Conservation (phyloP, 805 yeast species). For the Zygoascus biomembranicola region DNA sequence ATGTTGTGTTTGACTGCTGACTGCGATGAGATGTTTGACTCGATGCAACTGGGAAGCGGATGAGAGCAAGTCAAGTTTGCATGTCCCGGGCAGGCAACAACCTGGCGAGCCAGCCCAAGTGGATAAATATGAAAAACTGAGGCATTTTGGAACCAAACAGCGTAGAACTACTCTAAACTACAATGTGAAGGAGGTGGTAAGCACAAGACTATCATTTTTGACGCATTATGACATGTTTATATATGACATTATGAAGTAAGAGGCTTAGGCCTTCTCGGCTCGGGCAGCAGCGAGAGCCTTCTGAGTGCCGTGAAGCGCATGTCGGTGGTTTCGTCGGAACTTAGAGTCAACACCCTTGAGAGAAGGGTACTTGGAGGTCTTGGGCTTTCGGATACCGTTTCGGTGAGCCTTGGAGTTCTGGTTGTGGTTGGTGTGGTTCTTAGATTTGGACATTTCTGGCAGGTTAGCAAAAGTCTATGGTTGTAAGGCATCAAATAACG, state of each 20-base stretch:
- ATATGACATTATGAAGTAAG: not conserved
- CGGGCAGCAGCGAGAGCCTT: conserved; percentile 83
- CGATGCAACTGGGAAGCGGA: no score
- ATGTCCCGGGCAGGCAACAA: no score
- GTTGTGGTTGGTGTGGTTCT: conserved; percentile 99
- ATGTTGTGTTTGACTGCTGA: no score
- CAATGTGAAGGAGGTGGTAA: not conserved
- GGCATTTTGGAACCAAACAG: no score
- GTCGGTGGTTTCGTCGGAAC: conserved; percentile 99
- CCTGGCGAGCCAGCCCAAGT: no score
- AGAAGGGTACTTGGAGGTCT: conserved; percentile 96
- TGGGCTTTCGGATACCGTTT: conserved; percentile 99
- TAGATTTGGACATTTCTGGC: conserved; percentile 85
- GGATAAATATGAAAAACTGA: no score
- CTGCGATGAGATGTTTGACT: no score
- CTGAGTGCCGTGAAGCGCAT: conserved; percentile 96
- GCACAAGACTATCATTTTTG: not conserved
- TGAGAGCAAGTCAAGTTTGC: no score
- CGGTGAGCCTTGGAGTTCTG: conserved; percentile 99
- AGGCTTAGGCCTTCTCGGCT: conserved; percentile 7
- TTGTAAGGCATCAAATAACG: no score
- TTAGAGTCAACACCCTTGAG: conserved; percentile 98
- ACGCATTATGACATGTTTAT: not conserved
- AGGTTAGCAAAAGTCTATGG: not conserved
- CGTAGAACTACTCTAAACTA: not conserved